Percentiles rank a stretch among this genome's conserved stretches.
phyloP scores from a whole-genome alignment of 2,329 filamentous ascomycete species.

The Ophiostoma piceae region DNA sequence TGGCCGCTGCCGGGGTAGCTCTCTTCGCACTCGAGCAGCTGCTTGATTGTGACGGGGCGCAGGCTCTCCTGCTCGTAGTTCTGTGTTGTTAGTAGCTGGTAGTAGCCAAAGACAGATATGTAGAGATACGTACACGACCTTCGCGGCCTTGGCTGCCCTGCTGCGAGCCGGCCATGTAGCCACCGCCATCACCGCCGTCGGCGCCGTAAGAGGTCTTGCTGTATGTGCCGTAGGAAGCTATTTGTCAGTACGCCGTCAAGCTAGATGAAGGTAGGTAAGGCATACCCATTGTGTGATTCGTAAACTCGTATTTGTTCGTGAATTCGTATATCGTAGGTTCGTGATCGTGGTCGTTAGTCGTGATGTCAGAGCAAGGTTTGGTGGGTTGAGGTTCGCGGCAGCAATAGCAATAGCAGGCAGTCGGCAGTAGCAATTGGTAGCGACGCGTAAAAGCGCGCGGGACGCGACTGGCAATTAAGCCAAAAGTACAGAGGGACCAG shows the following conservation, averaged over 20 bases:
- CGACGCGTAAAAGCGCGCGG: conserved; percentile 21
- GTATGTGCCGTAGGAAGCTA: conserved; percentile 49
- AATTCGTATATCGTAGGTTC: neutral
- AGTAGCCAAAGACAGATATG: neutral
- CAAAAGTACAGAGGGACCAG: conserved; percentile 2
- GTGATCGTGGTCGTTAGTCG: neutral
- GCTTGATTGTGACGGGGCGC: conserved; percentile 91
- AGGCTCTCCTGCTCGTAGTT: conserved; percentile 76
- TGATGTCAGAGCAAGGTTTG: conserved; percentile 9
- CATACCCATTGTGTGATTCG: neutral
- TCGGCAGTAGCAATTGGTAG: conserved; percentile 9
- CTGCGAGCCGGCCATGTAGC: conserved; percentile 59
- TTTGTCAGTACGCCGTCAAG: neutral
- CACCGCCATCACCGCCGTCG: conserved; percentile 55
- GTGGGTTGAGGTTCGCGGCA: neutral
- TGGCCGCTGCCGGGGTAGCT: conserved; percentile 61
- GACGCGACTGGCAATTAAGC: conserved; percentile 24
- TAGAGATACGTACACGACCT: conserved; percentile 29
- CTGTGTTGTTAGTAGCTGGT: conserved; percentile 33
- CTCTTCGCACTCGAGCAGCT: conserved; percentile 77
- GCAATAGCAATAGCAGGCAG: neutral
- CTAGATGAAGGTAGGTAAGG: neutral
- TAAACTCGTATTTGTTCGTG: neutral
- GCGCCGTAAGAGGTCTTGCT: conserved; percentile 47
- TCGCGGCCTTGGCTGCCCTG: conserved; percentile 48